phyloP scores from a whole-genome alignment of 768 basidiomycete genomes.

The Pilatotrama ljubarskyi region DNA sequence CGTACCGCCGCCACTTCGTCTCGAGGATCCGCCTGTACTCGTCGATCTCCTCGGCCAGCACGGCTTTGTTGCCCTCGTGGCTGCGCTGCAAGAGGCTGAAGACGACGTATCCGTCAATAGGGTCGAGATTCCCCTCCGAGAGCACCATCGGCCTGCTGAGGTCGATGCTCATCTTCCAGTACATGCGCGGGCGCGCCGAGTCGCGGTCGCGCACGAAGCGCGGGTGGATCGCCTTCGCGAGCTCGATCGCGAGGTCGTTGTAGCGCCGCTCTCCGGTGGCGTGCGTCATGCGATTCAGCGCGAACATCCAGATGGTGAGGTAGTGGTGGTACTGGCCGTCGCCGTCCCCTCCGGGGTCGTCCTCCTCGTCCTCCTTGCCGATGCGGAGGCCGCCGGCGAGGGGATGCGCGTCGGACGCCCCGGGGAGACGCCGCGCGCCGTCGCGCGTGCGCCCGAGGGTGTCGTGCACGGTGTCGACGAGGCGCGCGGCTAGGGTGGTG shows the following conservation, averaged over 20 bases:
- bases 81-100: slow-evolving; percentile 28
- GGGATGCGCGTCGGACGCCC: slow-evolving; percentile 30
- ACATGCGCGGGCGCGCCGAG: slow-evolving; percentile 26
- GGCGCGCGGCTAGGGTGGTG: slow-evolving; percentile 25
- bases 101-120: slow-evolving; percentile 32
- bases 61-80: slow-evolving; percentile 8
- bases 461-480: slow-evolving; percentile 30
- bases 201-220: slow-evolving; percentile 27
- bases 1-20: slow-evolving; percentile 26
- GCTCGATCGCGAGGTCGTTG: slow-evolving; percentile 31
- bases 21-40: slow-evolving; percentile 30
- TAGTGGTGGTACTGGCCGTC: slow-evolving; percentile 36
- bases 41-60: slow-evolving; percentile 26
- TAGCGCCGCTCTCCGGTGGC: slow-evolving; percentile 27
- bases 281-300: slow-evolving; percentile 31
- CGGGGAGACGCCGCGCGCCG: slow-evolving; percentile 23
- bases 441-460: slow-evolving; percentile 29
- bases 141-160: slow-evolving; percentile 26
- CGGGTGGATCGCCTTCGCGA: slow-evolving; percentile 32
- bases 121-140: slow-evolving; percentile 34
- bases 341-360: slow-evolving; percentile 27
- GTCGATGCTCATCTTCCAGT: slow-evolving; percentile 34
- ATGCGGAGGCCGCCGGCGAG: slow-evolving; percentile 33
- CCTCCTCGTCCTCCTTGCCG: slow-evolving; percentile 30
- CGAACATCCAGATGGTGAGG: slow-evolving; percentile 36